Evolutionary conservation across 441 rosid species (phyloP), one percentile per base, ranked within the genome.

Genomic region (Kokia cookei): DNA sequence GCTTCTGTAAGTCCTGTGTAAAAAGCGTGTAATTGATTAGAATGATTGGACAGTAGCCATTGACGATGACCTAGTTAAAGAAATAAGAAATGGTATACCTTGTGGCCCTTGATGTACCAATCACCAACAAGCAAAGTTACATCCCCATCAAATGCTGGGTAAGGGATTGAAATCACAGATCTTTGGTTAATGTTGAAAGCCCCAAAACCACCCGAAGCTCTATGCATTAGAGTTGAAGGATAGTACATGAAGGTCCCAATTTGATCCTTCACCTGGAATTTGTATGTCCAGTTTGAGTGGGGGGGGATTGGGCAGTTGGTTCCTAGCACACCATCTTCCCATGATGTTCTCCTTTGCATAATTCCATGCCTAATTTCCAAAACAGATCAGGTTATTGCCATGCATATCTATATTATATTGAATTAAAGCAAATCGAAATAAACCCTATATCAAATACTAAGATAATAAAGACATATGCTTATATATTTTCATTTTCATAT

Each of bases 301-400:
- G 91, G 92, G 43, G 77, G 94, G 76, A 93, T 90, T 14, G 93
- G 94, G 59, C 98, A 93, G 13, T 89, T 89, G 69, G 97, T 93
- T 60, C 96, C 97, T 24, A 88, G 73, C 64, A 93, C 96, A 61
- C 97, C 96, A 70, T 93, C 96, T 84, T 93, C 91, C 97, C 98
- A 91, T n/a, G 86, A 68, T 4, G 78, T 93, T 65, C 51, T 90
- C 77, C 96, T 87, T 69, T 88, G 96, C 43, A 90, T 83, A 14
- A 90, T 72, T 43, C 97, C 98, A 78, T 86, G 89, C 98, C 94
- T 93, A 48, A 29, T 42, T 62, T 17, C 8, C 71, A 42, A 3
- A 51, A 57, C 10, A 37, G 7, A 37, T 37, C 42, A 37, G 42
- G 42, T 37, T 37, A 37, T 37, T 37, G 10, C 42, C 42, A 37